phyloP scores from a whole-genome alignment of 164 flowering plant species.

The Umbilicus rupestris region DNA sequence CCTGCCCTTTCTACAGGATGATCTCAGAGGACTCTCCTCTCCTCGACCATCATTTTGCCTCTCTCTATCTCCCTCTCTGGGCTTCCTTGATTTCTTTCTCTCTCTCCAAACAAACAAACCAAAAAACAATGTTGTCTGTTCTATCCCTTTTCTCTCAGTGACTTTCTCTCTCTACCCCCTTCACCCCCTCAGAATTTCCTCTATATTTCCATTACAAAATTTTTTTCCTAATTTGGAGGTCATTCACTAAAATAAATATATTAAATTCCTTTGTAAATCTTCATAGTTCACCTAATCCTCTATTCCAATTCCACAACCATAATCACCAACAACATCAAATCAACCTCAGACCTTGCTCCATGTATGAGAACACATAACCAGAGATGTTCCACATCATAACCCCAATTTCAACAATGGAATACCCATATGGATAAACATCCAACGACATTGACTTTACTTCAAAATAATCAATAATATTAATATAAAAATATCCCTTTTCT shows the following conservation, averaged over 20 bases:
- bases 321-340: neutral
- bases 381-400: neutral
- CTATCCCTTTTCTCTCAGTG: neutral
- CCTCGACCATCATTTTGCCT: conserved; percentile 28
- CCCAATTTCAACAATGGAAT: neutral
- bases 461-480: no score
- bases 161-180: conserved; percentile 12
- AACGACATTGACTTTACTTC: no score
- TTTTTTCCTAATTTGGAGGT: neutral
- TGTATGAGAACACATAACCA: neutral
- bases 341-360: neutral
- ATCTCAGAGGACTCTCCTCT: conserved; percentile 30
- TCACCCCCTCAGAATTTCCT: conserved; percentile 11
- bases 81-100: conserved; percentile 6
- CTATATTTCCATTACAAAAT: neutral
- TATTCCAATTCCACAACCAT: neutral
- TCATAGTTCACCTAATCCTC: neutral
- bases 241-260: neutral
- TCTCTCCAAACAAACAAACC: conserved; percentile 11
- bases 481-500: no score
- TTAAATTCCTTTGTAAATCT: neutral
- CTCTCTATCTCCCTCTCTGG: conserved; percentile 11
- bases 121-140: neutral
- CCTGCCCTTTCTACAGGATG: conserved; percentile 24
- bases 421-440: no score